Evolutionary conservation across 2,329 filamentous ascomycete genomes (phyloP), one percentile per base, ranked within the genome.

Genomic region (Fusarium goolgardi): DNA sequence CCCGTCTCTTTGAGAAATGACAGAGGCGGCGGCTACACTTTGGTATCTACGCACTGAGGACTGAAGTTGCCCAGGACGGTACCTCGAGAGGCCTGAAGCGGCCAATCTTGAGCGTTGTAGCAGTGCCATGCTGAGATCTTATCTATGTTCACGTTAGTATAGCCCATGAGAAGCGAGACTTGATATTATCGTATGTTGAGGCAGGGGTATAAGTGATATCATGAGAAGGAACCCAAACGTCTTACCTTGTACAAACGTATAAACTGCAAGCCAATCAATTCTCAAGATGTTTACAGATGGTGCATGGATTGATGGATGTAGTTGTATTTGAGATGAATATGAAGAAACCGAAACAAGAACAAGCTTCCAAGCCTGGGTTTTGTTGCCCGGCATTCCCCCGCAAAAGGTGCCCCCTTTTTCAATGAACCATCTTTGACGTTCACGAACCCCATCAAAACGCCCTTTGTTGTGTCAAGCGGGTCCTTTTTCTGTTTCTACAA

Each of bases 31-130:
- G 1, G 62, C 58, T 13, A 31, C 55, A 35, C 41, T 71, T 44
- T 69, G 72, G 67, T 69, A 73, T 61, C 67, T 58, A 20, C 65
- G 63, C 43, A 71, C 40, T 35, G 55, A 53, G 20, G 58, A 60
- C 10, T 60, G 43, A 40, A 65, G 27, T 9, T 51, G 60, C 8
- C 64, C 54, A 49, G 54, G 59, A 13, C 64, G 61, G 32, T 63
- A 70, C 58, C 62, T 73, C 44, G 53, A 72, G 35, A 77, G 40
- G 40, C 64, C 62, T 43, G 71, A 69, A 25, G 72, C 51, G 15
- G 67, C 71, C 35, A 73, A 63, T 62, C 68, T 69, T 25, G 74
- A 63, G 15, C 70, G 73, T 23, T 70, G 72, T 18, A 77, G 54
- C 29, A 76, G 46, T 37, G 69, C 29, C 75, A 77, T 77, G 10